A percentile compares a stretch with the other conserved stretches of the same genome.
Conservation (phyloP, 108 stramenopile species). For the Cyclotella sp. region DNA sequence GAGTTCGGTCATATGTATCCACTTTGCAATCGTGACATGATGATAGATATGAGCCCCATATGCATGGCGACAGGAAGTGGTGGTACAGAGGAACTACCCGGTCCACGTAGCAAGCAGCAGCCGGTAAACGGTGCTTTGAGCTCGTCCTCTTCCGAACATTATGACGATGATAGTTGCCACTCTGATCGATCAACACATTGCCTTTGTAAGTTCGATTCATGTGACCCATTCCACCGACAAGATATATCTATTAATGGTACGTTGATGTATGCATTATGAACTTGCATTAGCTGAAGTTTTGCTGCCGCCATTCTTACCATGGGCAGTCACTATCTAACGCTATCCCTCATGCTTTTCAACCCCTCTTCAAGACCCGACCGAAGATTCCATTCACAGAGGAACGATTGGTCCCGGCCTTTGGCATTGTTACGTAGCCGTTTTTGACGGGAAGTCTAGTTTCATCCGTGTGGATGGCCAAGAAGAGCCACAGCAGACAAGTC, state of each 20-base stretch:
- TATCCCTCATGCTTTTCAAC: neutral
- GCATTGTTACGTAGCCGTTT: slow-evolving; percentile 81
- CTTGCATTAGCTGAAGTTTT: neutral
- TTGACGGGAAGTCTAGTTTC: slow-evolving; percentile 61
- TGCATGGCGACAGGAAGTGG: slow-evolving; percentile 60
- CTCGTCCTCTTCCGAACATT: slow-evolving; percentile 10
- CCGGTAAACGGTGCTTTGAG: neutral
- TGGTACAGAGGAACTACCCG: neutral
- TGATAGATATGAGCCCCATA: slow-evolving; percentile 66
- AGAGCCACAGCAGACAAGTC: slow-evolving; percentile 48
- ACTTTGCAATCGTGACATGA: slow-evolving; percentile 39
- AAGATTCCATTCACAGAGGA: slow-evolving; percentile 59
- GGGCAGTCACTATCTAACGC: neutral
- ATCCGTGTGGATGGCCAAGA: slow-evolving; percentile 68
- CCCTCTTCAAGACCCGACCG: slow-evolving; percentile 22
- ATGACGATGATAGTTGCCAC: slow-evolving; percentile 29
- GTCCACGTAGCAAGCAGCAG: neutral
- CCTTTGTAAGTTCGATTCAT: slow-evolving; percentile 41
- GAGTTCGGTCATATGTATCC: slow-evolving; percentile 86
- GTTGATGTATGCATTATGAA: neutral
- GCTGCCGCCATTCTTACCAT: too few species aligned
- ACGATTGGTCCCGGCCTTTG: slow-evolving; percentile 72
- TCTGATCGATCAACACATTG: slow-evolving; percentile 37
- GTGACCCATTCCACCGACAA: slow-evolving; percentile 35
- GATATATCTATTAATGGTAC: slow-evolving; percentile 33